Evolutionary conservation across 805 yeast species (phyloP).

Genomic region (Wickerhamiella azymoides): DNA sequence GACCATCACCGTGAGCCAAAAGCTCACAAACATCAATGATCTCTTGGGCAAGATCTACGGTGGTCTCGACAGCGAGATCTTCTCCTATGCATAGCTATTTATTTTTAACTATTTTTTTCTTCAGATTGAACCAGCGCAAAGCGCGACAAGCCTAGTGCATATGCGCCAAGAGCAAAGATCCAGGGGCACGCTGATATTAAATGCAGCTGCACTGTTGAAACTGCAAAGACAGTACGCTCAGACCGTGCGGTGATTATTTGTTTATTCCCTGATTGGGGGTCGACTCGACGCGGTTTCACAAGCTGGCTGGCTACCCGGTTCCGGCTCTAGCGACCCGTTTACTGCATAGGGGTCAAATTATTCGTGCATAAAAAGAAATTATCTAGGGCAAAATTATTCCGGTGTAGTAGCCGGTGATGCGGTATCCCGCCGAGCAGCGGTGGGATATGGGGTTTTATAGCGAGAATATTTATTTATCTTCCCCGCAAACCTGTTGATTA

Average conservation of each 20-base stretch:
- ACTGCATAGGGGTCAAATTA: too few species aligned
- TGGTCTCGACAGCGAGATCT: conserved; percentile 46
- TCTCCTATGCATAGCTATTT: conserved; percentile 23
- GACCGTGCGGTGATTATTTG: not conserved
- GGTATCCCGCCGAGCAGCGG: too few species aligned
- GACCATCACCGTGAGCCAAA: conserved; percentile 50
- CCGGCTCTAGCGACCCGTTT: too few species aligned
- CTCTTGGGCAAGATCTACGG: conserved; percentile 50
- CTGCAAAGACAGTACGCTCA: too few species aligned
- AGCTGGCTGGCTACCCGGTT: too few species aligned
- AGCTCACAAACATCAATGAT: conserved; percentile 43
- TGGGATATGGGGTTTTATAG: not conserved
- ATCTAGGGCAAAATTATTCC: not conserved
- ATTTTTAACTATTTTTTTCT: not conserved
- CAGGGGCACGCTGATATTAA: too few species aligned
- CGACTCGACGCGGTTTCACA: too few species aligned
- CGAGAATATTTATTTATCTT: not conserved
- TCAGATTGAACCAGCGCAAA: too few species aligned
- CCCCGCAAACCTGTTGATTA: too few species aligned
- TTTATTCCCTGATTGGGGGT: too few species aligned
- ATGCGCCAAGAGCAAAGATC: not conserved
- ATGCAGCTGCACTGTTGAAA: too few species aligned
- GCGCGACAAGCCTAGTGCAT: not conserved
- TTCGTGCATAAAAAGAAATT: not conserved
- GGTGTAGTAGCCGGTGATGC: not conserved